These are phyloP conservation scores for Simplicillium sp. DNA, from an alignment of 2,329 filamentous ascomycete genomes.

Conservation along the genomic window DNA sequence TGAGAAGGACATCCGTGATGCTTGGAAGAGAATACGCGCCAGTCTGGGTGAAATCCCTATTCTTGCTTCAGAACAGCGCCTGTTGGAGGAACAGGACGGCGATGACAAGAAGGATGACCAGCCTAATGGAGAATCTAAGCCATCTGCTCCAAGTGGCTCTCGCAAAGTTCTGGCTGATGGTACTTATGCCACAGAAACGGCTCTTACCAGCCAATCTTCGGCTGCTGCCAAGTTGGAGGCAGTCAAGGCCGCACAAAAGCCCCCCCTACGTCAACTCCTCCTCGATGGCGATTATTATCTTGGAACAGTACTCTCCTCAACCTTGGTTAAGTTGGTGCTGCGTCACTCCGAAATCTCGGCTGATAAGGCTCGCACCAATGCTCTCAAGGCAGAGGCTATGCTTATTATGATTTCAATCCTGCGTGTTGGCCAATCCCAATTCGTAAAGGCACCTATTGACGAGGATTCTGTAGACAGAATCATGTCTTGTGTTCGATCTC, in stretches of 20 bases:
- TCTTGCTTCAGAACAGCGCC: conserved; percentile 82
- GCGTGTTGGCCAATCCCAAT: conserved; percentile 95
- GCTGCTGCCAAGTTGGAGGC: conserved; percentile 88
- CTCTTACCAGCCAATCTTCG: conserved; percentile 84
- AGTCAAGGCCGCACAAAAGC: conserved; percentile 94
- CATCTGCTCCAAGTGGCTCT: conserved; percentile 69
- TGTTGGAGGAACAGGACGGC: conserved; percentile 76
- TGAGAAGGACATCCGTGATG: conserved; percentile 87
- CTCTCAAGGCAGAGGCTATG: conserved; percentile 93
- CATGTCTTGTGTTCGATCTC: conserved; percentile 90
- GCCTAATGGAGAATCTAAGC: conserved; percentile 71
- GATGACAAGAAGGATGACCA: conserved; percentile 56
- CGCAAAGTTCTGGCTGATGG: conserved; percentile 90
- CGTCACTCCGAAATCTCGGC: conserved; percentile 88
- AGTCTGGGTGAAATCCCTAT: conserved; percentile 97
- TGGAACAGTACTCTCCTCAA: conserved; percentile 88
- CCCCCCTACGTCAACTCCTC: conserved; percentile 86
- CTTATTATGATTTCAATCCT: conserved; percentile 99
- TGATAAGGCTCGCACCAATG: conserved; percentile 81
- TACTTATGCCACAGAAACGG: conserved; percentile 94
- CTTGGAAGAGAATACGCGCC: conserved; percentile 90
- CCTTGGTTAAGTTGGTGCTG: conserved; percentile 95
- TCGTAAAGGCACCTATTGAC: conserved; percentile 93
- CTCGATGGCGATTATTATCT: conserved; percentile 97
- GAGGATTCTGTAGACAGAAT: conserved; percentile 98